A percentile compares a stretch with the other conserved stretches of the same genome.
Evolutionary conservation across 768 basidiomycete species (phyloP).

Genomic region (Sutorius australiensis): DNA sequence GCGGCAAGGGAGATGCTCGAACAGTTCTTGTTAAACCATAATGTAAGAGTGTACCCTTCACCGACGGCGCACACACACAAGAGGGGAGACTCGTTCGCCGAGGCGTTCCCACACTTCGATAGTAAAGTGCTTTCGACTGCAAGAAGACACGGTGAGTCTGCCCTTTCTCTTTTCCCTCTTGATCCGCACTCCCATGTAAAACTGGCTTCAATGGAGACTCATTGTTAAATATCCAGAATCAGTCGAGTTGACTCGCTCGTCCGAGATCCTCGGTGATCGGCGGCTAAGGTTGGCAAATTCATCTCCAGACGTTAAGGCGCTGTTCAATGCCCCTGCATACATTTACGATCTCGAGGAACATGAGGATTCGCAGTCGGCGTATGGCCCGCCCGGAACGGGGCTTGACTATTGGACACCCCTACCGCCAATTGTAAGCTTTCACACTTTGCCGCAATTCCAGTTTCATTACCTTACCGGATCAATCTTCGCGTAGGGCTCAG

Average conservation of each 20-base stretch:
- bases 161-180: not conserved
- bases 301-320: slow-evolving; percentile 90
- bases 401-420: slow-evolving; percentile 76
- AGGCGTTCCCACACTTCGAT: slow-evolving; percentile 95
- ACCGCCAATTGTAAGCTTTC: slow-evolving; percentile 62
- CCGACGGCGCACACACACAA: slow-evolving; percentile 77
- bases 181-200: slow-evolving; percentile 23
- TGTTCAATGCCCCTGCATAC: slow-evolving; percentile 85
- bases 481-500: slow-evolving; percentile 50
- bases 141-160: slow-evolving; percentile 53
- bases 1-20: slow-evolving; percentile 91
- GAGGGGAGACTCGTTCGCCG: slow-evolving; percentile 88
- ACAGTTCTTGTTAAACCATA: slow-evolving; percentile 82
- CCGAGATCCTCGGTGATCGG: slow-evolving; percentile 65
- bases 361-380: slow-evolving; percentile 59
- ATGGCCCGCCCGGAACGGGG: slow-evolving; percentile 46
- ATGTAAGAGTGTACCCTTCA: slow-evolving; percentile 78
- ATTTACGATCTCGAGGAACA: slow-evolving; percentile 77
- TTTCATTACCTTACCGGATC: slow-evolving; percentile 21
- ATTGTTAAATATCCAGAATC: slow-evolving; percentile 48
- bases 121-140: slow-evolving; percentile 87
- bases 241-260: slow-evolving; percentile 63
- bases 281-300: slow-evolving; percentile 81
- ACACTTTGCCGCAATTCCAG: not conserved
- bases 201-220: not conserved